phyloP scores from a whole-genome alignment of 768 basidiomycete genomes.

The Mycena capillaripes region DNA sequence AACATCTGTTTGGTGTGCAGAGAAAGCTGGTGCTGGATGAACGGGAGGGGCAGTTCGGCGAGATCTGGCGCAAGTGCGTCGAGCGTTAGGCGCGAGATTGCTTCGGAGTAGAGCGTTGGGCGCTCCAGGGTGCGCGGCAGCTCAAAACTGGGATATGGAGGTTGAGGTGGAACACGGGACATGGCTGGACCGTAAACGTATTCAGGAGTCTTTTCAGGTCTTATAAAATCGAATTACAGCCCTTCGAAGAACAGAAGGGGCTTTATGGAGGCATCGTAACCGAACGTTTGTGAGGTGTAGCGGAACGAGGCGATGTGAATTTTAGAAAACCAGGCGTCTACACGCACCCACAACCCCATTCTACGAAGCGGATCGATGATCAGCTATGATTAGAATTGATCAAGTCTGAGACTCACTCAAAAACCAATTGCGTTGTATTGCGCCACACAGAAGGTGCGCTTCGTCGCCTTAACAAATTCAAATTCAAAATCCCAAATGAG shows the following conservation, averaged over 20 bases:
- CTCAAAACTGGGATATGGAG: background rate
- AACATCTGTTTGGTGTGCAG: background rate
- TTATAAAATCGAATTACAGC: background rate
- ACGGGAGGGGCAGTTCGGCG: slow-evolving; percentile 58
- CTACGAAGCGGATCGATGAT: background rate
- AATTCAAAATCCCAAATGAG: too few species aligned
- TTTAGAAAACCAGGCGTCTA: background rate
- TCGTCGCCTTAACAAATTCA: too few species aligned
- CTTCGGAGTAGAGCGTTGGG: slow-evolving; percentile 36
- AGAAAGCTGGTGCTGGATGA: slow-evolving; percentile 52
- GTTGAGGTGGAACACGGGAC: background rate
- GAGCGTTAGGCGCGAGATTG: slow-evolving; percentile 52
- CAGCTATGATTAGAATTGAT: background rate
- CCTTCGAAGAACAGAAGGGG: background rate
- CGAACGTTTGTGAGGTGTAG: background rate
- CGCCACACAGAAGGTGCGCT: too few species aligned
- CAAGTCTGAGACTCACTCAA: background rate
- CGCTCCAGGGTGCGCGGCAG: slow-evolving; percentile 18
- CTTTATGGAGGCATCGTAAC: background rate
- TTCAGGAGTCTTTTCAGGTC: too few species aligned
- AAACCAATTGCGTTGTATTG: background rate
- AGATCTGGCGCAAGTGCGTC: slow-evolving; percentile 59
- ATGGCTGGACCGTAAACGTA: background rate
- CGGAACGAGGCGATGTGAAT: too few species aligned
- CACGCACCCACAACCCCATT: background rate